Conservation (phyloP, 306 rosid species). For the Cucumis hystrix region DNA sequence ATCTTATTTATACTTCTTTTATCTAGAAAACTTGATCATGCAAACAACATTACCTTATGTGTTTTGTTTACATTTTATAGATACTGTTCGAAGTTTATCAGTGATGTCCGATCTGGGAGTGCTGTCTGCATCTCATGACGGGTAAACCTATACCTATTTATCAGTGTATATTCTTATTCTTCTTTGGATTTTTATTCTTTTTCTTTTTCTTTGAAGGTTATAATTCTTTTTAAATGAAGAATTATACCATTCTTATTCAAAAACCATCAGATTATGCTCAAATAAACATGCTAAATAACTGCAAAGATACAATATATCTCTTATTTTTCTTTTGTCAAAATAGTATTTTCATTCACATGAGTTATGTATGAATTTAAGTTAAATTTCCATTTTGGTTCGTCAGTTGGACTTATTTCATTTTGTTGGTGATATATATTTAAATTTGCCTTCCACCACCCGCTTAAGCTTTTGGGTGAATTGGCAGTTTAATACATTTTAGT, state of each 20-base stretch:
- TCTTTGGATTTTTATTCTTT: background rate
- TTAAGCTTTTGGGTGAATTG: too few species aligned
- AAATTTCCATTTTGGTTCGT: too few species aligned
- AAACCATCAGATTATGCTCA: background rate
- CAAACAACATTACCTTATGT: background rate
- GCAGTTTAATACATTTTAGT: too few species aligned
- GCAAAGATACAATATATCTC: background rate
- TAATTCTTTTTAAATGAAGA: background rate
- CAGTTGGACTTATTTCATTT: background rate
- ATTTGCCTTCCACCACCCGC: too few species aligned
- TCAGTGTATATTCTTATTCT: background rate
- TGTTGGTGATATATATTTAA: too few species aligned
- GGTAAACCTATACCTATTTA: conserved; percentile 32
- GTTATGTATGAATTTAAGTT: background rate
- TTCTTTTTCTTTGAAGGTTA: background rate
- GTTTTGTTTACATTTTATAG: conserved; percentile 25
- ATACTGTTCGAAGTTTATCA: conserved; percentile 86
- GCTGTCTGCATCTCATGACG: conserved; percentile 91
- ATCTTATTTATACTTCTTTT: background rate
- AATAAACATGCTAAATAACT: background rate
- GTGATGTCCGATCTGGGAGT: conserved; percentile 78
- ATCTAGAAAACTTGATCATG: background rate
- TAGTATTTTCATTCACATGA: background rate
- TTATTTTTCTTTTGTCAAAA: background rate
- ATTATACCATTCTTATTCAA: background rate